A percentile compares a stretch with the other conserved stretches of the same genome.
These are phyloP conservation scores for Nectriaceae sp. DNA, from an alignment of 2,329 filamentous ascomycete species.

Conservation along the genomic window DNA sequence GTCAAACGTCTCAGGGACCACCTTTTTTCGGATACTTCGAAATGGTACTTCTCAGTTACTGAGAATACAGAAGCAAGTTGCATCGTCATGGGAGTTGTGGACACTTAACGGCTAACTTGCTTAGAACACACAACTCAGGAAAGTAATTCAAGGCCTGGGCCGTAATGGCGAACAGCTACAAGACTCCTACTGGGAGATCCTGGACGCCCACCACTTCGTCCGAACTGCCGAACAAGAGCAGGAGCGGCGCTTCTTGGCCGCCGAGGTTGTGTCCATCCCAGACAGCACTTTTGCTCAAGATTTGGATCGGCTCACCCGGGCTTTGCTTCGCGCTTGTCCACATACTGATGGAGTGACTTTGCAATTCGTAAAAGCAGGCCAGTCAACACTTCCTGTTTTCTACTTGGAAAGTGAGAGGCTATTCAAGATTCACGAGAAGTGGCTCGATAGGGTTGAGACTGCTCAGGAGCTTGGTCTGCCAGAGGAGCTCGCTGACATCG, in stretches of 20 bases:
- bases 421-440: constrained; percentile 9
- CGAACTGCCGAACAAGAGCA: constrained; percentile 6
- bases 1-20: constrained; percentile 3
- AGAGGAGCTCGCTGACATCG: background rate
- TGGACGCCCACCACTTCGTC: background rate
- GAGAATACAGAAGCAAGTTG: constrained; percentile 5
- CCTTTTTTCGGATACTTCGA: constrained; percentile 4
- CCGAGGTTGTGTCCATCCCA: background rate
- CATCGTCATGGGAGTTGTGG: background rate
- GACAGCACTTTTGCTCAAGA: background rate
- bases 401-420: background rate
- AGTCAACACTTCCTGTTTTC: background rate
- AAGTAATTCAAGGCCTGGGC: constrained; percentile 7
- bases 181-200: constrained; percentile 11
- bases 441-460: constrained; percentile 1
- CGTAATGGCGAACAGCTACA: constrained; percentile 6
- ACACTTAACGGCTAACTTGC: background rate
- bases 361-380: constrained; percentile 1
- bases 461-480: background rate
- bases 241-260: constrained; percentile 1
- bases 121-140: constrained; percentile 6
- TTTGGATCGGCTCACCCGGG: constrained; percentile 2
- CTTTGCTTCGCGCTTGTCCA: constrained; percentile 1
- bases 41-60: constrained; percentile 14
- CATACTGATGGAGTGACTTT: background rate